Percentiles rank a stretch among this genome's conserved stretches.
phyloP scores from a whole-genome alignment of 73 alveolate genomes.

The Uronychia setigera region DNA sequence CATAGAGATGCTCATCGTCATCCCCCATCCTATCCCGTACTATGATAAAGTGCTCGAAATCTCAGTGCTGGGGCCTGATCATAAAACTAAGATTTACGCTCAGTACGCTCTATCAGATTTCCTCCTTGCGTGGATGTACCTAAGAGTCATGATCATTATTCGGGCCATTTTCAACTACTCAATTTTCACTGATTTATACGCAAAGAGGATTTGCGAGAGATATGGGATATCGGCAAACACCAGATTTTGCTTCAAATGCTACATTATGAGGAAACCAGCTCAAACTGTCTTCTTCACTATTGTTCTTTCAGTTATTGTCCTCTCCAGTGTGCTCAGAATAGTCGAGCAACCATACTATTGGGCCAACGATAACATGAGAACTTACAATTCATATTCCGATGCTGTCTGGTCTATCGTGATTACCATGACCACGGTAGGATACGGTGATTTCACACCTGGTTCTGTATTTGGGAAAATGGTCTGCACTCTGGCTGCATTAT shows the following conservation, averaged over 20 bases:
- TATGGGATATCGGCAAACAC: constrained; percentile 60
- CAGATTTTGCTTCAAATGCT: constrained; percentile 56
- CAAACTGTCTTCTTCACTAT: constrained; percentile 32
- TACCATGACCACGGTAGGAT: constrained; percentile 81
- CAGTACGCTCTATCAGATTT: not conserved
- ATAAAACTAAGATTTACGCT: not conserved
- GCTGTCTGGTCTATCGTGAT: constrained; percentile 62
- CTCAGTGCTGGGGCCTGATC: too few species aligned
- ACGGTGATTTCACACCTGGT: constrained; percentile 75
- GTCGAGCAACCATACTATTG: constrained; percentile 47
- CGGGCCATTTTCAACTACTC: constrained; percentile 23
- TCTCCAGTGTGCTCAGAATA: constrained; percentile 44
- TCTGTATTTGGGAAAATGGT: constrained; percentile 69
- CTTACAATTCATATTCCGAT: constrained; percentile 54
- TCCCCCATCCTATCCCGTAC: not conserved
- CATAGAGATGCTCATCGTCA: not conserved
- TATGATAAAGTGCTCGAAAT: too few species aligned
- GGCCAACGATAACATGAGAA: constrained; percentile 27
- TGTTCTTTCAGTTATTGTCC: constrained; percentile 14
- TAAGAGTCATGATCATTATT: not conserved
- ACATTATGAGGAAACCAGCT: constrained; percentile 49
- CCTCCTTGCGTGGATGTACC: constrained; percentile 5
- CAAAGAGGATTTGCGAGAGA: constrained; percentile 38
- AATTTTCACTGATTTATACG: constrained; percentile 15
- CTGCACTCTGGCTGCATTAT: constrained; percentile 49